phyloP scores from a whole-genome alignment of 768 basidiomycete genomes.

The Tephrocybe sp. region DNA sequence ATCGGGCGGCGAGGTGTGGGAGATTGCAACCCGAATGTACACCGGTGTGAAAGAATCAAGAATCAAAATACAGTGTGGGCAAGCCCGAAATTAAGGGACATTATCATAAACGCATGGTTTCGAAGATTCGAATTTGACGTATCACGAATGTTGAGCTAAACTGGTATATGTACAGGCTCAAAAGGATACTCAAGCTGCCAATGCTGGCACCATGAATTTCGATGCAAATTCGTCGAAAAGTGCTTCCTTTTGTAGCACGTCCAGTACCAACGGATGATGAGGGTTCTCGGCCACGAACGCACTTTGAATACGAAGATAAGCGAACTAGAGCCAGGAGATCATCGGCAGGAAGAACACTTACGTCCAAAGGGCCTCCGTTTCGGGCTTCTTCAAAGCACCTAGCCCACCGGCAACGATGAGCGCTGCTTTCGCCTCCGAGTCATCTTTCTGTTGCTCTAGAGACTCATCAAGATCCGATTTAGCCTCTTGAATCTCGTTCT shows the following conservation, averaged over 20 bases:
- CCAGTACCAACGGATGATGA: constrained; percentile 65
- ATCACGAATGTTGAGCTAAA: too few relatives aligned
- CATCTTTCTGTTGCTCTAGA: constrained; percentile 52
- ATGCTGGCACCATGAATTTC: constrained; percentile 62
- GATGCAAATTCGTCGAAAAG: constrained; percentile 62
- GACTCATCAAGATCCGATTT: constrained; percentile 82
- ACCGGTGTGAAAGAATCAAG: too few relatives aligned
- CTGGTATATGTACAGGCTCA: not conserved
- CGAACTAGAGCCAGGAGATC: not conserved
- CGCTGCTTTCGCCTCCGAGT: constrained; percentile 70
- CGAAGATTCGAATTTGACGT: too few relatives aligned
- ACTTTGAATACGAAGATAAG: constrained; percentile 23
- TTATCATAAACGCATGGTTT: too few relatives aligned
- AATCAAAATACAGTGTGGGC: too few relatives aligned
- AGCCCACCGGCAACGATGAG: constrained; percentile 64
- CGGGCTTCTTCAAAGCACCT: constrained; percentile 53
- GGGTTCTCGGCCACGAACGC: constrained; percentile 53
- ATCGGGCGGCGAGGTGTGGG: too few relatives aligned
- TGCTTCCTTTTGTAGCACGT: constrained; percentile 58
- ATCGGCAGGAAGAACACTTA: constrained; percentile 35
- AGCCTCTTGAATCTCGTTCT: constrained; percentile 74
- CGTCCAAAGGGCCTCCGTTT: constrained; percentile 71
- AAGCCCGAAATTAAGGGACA: not conserved
- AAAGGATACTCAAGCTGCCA: constrained; percentile 36
- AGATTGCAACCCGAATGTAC: too few relatives aligned